Evolutionary conservation across 2,329 filamentous ascomycete species (phyloP).

Genomic region (Phialophora verrucosa): DNA sequence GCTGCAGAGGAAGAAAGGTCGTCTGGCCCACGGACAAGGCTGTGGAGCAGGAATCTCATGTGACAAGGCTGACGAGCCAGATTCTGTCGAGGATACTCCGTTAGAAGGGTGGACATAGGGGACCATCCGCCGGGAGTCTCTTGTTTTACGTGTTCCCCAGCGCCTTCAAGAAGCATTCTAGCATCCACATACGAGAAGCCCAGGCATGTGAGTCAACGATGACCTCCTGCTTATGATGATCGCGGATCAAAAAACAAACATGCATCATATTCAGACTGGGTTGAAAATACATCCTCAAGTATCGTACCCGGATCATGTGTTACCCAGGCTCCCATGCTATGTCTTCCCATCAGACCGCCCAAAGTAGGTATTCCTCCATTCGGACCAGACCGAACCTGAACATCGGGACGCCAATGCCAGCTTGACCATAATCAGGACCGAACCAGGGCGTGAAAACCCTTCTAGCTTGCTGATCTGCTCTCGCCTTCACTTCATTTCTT

Average conservation of each 20-base stretch:
- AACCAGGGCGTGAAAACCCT: neutral
- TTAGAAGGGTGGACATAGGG: no score
- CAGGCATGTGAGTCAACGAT: neutral
- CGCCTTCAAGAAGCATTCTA: no score
- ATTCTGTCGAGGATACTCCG: no score
- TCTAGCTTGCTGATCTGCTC: neutral
- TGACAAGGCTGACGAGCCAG: no score
- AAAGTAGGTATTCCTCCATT: neutral
- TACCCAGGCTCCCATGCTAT: neutral
- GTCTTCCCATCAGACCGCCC: neutral
- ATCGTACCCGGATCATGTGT: neutral
- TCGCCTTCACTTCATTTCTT: slow-evolving; percentile 24
- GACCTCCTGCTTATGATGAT: no score
- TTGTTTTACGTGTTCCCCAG: no score
- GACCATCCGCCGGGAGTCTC: no score
- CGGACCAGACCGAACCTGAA: neutral
- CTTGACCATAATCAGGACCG: neutral
- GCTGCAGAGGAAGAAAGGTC: no score
- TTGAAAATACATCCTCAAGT: neutral
- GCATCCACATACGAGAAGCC: neutral
- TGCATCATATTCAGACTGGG: neutral
- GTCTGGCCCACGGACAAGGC: no score
- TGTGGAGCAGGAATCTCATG: no score
- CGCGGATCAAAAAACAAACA: neutral
- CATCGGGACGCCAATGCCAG: neutral